Base-by-base conservation (phyloP, 371 early-diverging fungal species). In the Coemansia sp. region DNA sequence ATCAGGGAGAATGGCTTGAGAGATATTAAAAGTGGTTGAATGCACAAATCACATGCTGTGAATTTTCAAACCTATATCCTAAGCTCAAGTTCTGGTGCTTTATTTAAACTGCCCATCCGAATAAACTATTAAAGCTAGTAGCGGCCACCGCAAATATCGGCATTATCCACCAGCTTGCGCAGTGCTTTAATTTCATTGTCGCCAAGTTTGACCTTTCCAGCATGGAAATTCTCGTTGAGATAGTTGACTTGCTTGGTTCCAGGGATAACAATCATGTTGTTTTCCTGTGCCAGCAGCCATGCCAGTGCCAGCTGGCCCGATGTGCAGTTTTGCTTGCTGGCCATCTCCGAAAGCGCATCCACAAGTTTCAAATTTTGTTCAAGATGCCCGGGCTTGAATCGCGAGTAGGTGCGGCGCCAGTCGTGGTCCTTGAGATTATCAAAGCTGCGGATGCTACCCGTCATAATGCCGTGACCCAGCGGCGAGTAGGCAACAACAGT, bases 381-480 rank as follows among this genome's bases (percentile, higher is more conserved):
- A 59, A 86, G 80, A 63, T 81, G 77, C 10, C 82, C 84, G 3
- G 69, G 68, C 50, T 66, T 41, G 65, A 84, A 85, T n/a, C 84
- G 82, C 7, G 86, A 83, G 31, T 70, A 65, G 34, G 40, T 49
- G 8, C 76, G 71, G 35, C 88, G 82, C 63, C 60, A 78, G 59
- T 86, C 86, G 38, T 68, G 68, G 3, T 53, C 66, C 10, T 62
- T 72, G 14, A 86, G 56, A 38, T 85, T 84, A 20, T 82, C 81
- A 33, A 77, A 54, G 5, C 68, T 61, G 58, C 77, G 80, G 52
- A 81, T 68, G 16, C 59, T 33, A 33, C 85, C 86, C 1, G 84
- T 82, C 41, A 86, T 62, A 41, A 88, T 81, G 12, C 86, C 88
- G 31, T 85, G 80, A 12, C 88, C 88, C 0, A 88, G 68, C 1